These are phyloP conservation scores for Clonostachys solani DNA, from an alignment of 2,329 filamentous ascomycete species.

Conservation along the genomic window DNA sequence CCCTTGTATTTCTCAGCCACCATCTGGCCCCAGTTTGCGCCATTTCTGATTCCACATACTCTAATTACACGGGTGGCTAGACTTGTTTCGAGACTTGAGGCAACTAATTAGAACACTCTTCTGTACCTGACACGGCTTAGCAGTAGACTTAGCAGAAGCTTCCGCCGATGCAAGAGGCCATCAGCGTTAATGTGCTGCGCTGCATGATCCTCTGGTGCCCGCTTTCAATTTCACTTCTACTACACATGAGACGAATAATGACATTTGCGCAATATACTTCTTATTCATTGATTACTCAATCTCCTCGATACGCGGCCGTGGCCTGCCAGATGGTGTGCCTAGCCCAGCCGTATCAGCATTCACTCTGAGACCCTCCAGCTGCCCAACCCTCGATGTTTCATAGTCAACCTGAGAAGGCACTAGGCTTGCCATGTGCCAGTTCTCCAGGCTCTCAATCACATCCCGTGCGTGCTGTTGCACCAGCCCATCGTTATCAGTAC, in stretches of 20 bases:
- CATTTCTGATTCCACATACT: too few relatives aligned
- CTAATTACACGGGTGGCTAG: too few relatives aligned
- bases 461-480: constrained; percentile 63
- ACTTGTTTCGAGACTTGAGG: too few relatives aligned
- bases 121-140: too few relatives aligned
- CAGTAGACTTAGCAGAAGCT: too few relatives aligned
- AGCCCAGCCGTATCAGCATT: constrained; percentile 17
- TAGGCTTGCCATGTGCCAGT: constrained; percentile 51
- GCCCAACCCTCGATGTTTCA: constrained; percentile 16
- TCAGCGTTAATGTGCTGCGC: too few relatives aligned
- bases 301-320: constrained; percentile 51
- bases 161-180: too few relatives aligned
- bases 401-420: constrained; percentile 26
- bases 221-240: too few relatives aligned
- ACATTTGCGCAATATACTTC: neutral
- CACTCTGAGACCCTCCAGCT: constrained; percentile 31
- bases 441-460: constrained; percentile 63
- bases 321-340: constrained; percentile 12
- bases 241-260: neutral
- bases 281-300: constrained; percentile 40
- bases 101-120: too few relatives aligned
- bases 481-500: constrained; percentile 63
- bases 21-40: too few relatives aligned
- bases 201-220: too few relatives aligned
- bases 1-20: neutral